Evolutionary conservation across 805 yeast species (phyloP).

Genomic region (Yamadazyma philogaea): DNA sequence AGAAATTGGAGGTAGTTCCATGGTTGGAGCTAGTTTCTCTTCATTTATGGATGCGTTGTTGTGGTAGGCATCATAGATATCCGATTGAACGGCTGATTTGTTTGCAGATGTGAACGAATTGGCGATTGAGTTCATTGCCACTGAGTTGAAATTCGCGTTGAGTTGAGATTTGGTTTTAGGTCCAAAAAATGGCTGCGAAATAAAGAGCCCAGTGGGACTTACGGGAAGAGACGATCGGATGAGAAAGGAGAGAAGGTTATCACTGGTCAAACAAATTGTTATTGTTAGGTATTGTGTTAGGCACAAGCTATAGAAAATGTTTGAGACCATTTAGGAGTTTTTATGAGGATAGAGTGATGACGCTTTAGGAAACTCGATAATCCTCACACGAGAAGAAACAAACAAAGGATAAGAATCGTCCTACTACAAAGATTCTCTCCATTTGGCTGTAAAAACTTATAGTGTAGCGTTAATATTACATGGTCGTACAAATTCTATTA

Average conservation of each 20-base stretch:
- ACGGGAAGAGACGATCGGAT: too few relatives aligned
- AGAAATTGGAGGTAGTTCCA: constrained; percentile 77
- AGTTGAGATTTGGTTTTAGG: not conserved
- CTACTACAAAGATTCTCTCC: too few relatives aligned
- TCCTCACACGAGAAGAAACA: too few relatives aligned
- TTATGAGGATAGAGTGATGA: too few relatives aligned
- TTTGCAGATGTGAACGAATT: constrained; percentile 34
- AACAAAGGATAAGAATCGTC: too few relatives aligned
- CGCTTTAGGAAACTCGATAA: too few relatives aligned
- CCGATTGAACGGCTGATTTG: constrained; percentile 24
- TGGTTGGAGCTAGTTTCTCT: constrained; percentile 52
- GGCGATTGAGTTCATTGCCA: constrained; percentile 36
- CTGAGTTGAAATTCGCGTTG: not conserved
- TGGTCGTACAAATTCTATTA: not conserved
- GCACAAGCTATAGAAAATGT: too few relatives aligned
- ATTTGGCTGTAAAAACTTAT: too few relatives aligned
- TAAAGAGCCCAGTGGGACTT: not conserved
- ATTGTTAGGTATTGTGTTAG: too few relatives aligned
- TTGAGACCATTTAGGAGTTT: too few relatives aligned
- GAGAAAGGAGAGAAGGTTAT: too few relatives aligned
- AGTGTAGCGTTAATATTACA: not conserved
- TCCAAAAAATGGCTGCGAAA: constrained; percentile 5
- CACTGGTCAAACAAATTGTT: too few relatives aligned
- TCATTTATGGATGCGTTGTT: constrained; percentile 10
- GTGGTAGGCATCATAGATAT: constrained; percentile 24